Conservation (phyloP, 2,329 filamentous ascomycete species). For the Podosphaera aphanis region DNA sequence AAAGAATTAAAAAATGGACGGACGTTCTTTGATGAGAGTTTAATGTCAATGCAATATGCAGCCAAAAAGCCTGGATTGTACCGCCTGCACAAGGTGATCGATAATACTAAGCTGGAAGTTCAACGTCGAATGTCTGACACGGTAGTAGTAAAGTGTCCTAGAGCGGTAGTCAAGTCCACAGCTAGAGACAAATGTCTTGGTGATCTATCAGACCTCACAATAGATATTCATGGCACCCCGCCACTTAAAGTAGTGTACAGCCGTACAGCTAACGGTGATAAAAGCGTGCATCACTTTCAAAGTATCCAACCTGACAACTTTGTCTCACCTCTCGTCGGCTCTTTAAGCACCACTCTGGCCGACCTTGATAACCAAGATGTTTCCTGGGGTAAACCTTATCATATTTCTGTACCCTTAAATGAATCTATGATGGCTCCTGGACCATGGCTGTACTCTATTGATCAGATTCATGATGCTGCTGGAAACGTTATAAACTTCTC, state of each 20-base stretch:
- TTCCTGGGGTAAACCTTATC: slow-evolving; percentile 58
- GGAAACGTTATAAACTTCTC: slow-evolving; percentile 68
- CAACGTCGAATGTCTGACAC: slow-evolving; percentile 54
- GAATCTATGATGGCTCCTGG: slow-evolving; percentile 66
- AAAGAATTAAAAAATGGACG: slow-evolving; percentile 46
- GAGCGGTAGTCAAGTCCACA: slow-evolving; percentile 44
- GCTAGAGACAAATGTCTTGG: slow-evolving; percentile 53
- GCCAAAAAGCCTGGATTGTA: slow-evolving; percentile 80
- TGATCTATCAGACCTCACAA: slow-evolving; percentile 63
- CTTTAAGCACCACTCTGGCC: slow-evolving; percentile 32
- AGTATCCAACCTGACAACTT: slow-evolving; percentile 80
- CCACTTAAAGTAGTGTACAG: slow-evolving; percentile 86
- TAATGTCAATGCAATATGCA: slow-evolving; percentile 46
- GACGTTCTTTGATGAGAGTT: slow-evolving; percentile 34
- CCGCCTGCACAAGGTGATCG: slow-evolving; percentile 59
- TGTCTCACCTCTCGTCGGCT: slow-evolving; percentile 48
- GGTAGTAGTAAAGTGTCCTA: slow-evolving; percentile 68
- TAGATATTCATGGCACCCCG: slow-evolving; percentile 71
- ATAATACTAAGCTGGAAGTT: slow-evolving; percentile 85
- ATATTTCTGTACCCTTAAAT: slow-evolving; percentile 61
- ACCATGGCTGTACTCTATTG: slow-evolving; percentile 71
- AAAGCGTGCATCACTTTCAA: slow-evolving; percentile 73
- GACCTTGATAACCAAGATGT: slow-evolving; percentile 38
- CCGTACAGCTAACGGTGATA: slow-evolving; percentile 59
- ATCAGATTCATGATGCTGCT: slow-evolving; percentile 76